Evolutionary conservation across 2,329 filamentous ascomycete species (phyloP).

Genomic region (Cercospora sp.): DNA sequence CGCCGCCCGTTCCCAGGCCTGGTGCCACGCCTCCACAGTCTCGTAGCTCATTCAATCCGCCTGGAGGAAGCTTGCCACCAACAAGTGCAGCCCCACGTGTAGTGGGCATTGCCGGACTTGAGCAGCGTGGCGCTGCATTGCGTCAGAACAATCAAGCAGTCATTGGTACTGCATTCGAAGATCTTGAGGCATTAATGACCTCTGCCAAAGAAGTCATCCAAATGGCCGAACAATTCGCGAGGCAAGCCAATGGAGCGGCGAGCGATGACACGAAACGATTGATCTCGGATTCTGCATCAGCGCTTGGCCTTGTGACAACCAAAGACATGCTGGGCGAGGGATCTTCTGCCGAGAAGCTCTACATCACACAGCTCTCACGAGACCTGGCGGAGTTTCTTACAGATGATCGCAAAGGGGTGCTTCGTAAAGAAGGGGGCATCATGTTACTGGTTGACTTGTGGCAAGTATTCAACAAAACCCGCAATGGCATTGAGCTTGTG

Average conservation of each 20-base stretch:
- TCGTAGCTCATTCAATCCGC: constrained; percentile 50
- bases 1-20: constrained; percentile 78
- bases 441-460: constrained; percentile 88
- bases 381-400: constrained; percentile 87
- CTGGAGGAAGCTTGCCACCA: constrained; percentile 29
- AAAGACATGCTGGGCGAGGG: constrained; percentile 88
- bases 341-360: constrained; percentile 73
- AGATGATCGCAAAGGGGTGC: constrained; percentile 75
- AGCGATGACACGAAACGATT: constrained; percentile 67
- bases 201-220: constrained; percentile 95
- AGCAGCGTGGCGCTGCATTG: constrained; percentile 78
- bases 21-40: constrained; percentile 35
- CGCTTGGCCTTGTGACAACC: constrained; percentile 86
- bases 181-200: constrained; percentile 94
- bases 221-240: constrained; percentile 82
- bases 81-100: constrained; percentile 53
- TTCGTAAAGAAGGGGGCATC: constrained; percentile 80
- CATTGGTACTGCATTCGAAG: constrained; percentile 92
- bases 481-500: constrained; percentile 90
- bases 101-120: constrained; percentile 87
- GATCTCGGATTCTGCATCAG: constrained; percentile 77
- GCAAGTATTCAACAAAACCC: constrained; percentile 90
- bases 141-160: constrained; percentile 91
- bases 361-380: constrained; percentile 81
- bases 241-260: constrained; percentile 60